Conservation (phyloP, 1,139 yeast genomes). For the Yamadazyma trypodendri region DNA sequence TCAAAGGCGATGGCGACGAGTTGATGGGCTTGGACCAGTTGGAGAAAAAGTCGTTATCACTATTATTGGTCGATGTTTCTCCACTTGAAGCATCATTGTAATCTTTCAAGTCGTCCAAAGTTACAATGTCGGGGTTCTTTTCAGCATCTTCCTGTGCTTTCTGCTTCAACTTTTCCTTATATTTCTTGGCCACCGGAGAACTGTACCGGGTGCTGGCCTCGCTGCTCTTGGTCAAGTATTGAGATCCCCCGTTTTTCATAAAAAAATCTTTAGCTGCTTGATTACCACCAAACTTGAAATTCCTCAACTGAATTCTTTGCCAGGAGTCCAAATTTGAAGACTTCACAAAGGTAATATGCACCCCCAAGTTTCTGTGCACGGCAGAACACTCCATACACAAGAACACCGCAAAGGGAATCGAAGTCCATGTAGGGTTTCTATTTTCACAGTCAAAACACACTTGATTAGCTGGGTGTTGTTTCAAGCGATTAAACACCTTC, state of each 20-base stretch:
- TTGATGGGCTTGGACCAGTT: slow-evolving; percentile 81
- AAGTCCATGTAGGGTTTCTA: slow-evolving; percentile 53
- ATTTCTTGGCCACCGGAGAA: slow-evolving; percentile 72
- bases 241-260: slow-evolving; percentile 80
- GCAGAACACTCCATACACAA: slow-evolving; percentile 51
- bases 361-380: slow-evolving; percentile 50
- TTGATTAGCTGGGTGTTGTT: slow-evolving; percentile 70
- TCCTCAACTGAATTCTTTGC: slow-evolving; percentile 84
- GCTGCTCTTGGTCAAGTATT: slow-evolving; percentile 48
- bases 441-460: slow-evolving; percentile 69
- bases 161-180: slow-evolving; percentile 74
- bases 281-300: slow-evolving; percentile 93
- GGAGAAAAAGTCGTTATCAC: slow-evolving; percentile 72
- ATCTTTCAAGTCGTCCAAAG: slow-evolving; percentile 56
- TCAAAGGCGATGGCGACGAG: slow-evolving; percentile 50
- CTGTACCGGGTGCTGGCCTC: slow-evolving; percentile 81
- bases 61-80: slow-evolving; percentile 23
- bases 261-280: slow-evolving; percentile 80
- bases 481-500: slow-evolving; percentile 55
- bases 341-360: slow-evolving; percentile 63
- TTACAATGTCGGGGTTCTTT: slow-evolving; percentile 65
- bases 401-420: slow-evolving; percentile 49
- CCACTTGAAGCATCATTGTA: slow-evolving; percentile 33
- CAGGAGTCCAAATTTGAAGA: slow-evolving; percentile 88
- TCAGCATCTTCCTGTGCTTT: slow-evolving; percentile 66